Conservation (phyloP, 139 green algal genomes). For the Haematococcus sp. region DNA sequence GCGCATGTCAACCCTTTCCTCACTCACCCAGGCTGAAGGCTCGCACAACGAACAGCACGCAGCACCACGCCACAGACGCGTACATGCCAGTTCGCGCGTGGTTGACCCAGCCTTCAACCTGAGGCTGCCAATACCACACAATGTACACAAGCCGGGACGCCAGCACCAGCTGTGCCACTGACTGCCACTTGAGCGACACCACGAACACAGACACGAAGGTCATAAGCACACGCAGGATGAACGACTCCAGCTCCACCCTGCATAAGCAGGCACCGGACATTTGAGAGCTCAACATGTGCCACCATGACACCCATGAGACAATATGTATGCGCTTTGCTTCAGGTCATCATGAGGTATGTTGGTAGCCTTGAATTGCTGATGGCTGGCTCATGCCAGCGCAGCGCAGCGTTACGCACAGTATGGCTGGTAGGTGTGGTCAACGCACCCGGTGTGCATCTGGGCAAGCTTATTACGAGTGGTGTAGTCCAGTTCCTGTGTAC, state of each 20-base stretch:
- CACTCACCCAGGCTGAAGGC: conserved; percentile 7
- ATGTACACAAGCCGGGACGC: not conserved
- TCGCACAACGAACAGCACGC: not conserved
- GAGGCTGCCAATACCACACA: conserved; percentile 5
- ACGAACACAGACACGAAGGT: conserved; percentile 3
- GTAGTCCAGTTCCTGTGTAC: too few species aligned
- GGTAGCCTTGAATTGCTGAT: not conserved
- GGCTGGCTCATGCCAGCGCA: not conserved
- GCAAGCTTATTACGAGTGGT: too few species aligned
- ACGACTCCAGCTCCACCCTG: conserved; percentile 12
- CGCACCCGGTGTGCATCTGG: too few species aligned
- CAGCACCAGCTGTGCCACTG: not conserved
- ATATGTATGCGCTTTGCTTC: too few species aligned
- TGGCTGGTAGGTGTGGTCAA: not conserved
- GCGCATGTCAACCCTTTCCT: too few species aligned
- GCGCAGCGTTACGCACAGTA: not conserved
- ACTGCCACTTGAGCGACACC: not conserved
- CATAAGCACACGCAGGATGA: conserved; percentile 1
- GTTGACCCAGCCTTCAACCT: conserved; percentile 10
- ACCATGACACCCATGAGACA: too few species aligned
- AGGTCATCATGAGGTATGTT: too few species aligned
- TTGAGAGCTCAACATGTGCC: too few species aligned
- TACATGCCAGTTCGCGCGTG: conserved; percentile 1
- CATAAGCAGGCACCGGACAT: too few species aligned
- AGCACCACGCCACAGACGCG: not conserved